A percentile compares a stretch with the other conserved stretches of the same genome.
phyloP scores from a whole-genome alignment of 192 early-diverging fungal species.

The Entomortierella parvispora region DNA sequence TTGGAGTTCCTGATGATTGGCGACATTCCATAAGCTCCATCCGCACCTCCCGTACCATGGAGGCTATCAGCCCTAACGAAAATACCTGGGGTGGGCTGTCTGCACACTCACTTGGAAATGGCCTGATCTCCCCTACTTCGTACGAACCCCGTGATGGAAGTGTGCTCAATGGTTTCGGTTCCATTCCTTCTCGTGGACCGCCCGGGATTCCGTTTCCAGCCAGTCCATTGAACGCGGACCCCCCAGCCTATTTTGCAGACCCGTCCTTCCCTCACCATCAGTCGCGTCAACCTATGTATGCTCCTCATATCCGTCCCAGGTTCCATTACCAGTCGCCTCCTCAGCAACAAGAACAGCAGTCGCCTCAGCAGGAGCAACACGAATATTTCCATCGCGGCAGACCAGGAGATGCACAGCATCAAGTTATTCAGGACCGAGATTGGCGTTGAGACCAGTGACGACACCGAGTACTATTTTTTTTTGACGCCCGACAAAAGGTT shows the following conservation, averaged over 20 bases:
- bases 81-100: slow-evolving; percentile 44
- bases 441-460: slow-evolving; percentile 24
- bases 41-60: slow-evolving; percentile 19
- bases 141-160: slow-evolving; percentile 19
- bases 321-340: slow-evolving; percentile 15
- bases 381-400: neutral
- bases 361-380: neutral
- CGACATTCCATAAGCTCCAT: slow-evolving; percentile 39
- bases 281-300: slow-evolving; percentile 2
- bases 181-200: slow-evolving; percentile 21
- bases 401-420: slow-evolving; percentile 8
- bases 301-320: slow-evolving; percentile 13
- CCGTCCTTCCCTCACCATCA: slow-evolving; percentile 18
- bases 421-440: slow-evolving; percentile 9
- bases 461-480: too few relatives aligned
- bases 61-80: neutral
- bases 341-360: slow-evolving; percentile 12
- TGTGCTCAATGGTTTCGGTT: slow-evolving; percentile 9
- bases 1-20: slow-evolving; percentile 47
- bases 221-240: slow-evolving; percentile 13
- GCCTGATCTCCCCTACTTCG: slow-evolving; percentile 27
- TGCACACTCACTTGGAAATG: slow-evolving; percentile 25
- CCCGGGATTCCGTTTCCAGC: slow-evolving; percentile 16
- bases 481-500: neutral
- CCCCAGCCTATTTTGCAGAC: slow-evolving; percentile 13